Percentiles rank a stretch among this genome's conserved stretches.
Conservation (phyloP, 2,329 filamentous ascomycete species). For the Hypoxylon sp. region DNA sequence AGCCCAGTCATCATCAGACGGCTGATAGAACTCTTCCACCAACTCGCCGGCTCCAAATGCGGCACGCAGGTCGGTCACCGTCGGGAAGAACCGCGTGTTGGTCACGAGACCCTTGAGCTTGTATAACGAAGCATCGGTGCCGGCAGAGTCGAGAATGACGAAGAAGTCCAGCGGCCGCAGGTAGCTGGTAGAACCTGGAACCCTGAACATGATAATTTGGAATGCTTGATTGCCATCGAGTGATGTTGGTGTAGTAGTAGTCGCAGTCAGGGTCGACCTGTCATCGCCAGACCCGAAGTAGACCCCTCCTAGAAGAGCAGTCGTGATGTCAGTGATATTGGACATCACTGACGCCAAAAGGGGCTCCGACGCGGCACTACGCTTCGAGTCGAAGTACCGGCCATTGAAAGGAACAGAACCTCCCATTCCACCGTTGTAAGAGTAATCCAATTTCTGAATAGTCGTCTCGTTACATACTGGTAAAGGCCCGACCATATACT, state of each 20-base stretch:
- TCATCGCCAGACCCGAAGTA: slow-evolving; percentile 51
- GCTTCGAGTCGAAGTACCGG: slow-evolving; percentile 51
- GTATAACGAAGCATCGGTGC: slow-evolving; percentile 58
- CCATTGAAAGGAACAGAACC: slow-evolving; percentile 53
- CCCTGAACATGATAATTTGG: slow-evolving; percentile 57
- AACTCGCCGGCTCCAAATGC: slow-evolving; percentile 56
- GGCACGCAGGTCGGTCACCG: slow-evolving; percentile 50
- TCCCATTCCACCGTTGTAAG: slow-evolving; percentile 57
- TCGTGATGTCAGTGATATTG: slow-evolving; percentile 60
- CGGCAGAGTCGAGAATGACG: slow-evolving; percentile 57
- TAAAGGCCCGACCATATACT: slow-evolving; percentile 63
- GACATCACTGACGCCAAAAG: slow-evolving; percentile 55
- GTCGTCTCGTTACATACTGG: slow-evolving; percentile 55
- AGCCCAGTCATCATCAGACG: slow-evolving; percentile 51
- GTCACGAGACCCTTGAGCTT: slow-evolving; percentile 58
- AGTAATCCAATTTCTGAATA: slow-evolving; percentile 56
- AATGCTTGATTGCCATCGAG: slow-evolving; percentile 57
- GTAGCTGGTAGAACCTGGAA: slow-evolving; percentile 55
- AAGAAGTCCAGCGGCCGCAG: slow-evolving; percentile 60
- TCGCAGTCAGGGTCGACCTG: slow-evolving; percentile 50
- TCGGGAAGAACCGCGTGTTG: slow-evolving; percentile 54
- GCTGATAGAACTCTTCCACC: slow-evolving; percentile 51
- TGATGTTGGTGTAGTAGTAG: slow-evolving; percentile 52
- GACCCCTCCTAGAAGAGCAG: slow-evolving; percentile 53
- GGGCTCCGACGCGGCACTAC: slow-evolving; percentile 50